Base-by-base conservation (phyloP, 106 monocot species). In the Hemerocallis citrina region DNA sequence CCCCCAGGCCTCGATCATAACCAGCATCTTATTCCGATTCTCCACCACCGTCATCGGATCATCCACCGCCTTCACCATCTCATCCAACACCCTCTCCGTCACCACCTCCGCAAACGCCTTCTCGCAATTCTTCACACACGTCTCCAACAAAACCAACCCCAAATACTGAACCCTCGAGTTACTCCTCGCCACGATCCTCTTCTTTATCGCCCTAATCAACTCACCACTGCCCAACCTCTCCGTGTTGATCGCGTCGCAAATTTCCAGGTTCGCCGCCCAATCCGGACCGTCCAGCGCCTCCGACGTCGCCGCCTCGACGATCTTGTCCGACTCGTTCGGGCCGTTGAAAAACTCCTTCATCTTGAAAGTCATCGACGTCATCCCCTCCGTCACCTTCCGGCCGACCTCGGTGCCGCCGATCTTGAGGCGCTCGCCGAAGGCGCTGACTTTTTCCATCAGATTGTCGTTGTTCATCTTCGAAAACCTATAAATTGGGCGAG, bases 51-150 rank as follows among this genome's bases (percentile, higher is more conserved):
- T 95, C 59, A 79, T 83, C 15, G 89, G 95, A 75, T 95, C 89
- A 63, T 90, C 95, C 34, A 95, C 90, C 67, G 90, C 64, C 54
- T 82, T 89, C 17, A 95, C 89, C 81, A 95, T 86, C 84, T 95
- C 95, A 57, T 95, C 95, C 42, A 95, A 86, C 47, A 95, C 86
- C 66, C 95, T 49, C 57, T 95, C 95, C 46, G 95, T 80, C 45
- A 90, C 95, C 66, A 95, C 86, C 72, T 86, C 95, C 0, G 95
- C 89, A 76, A 95, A 95, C 3, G 89, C 83, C 71, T 86, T 89
- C 76, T 93, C 93, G 55, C 89, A 89, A 62, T 95, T 95, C 72
- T 89, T 95, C 22, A 86, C 94, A 67, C 77, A 76, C 1, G 94
- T 95, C 62, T 95, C 94, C 30, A 95, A 82, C 1, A 93, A 82